Percentiles rank a stretch among this genome's conserved stretches.
Conservation (phyloP, 495 filamentous ascomycete genomes). For the Lasiosphaeria ovina region DNA sequence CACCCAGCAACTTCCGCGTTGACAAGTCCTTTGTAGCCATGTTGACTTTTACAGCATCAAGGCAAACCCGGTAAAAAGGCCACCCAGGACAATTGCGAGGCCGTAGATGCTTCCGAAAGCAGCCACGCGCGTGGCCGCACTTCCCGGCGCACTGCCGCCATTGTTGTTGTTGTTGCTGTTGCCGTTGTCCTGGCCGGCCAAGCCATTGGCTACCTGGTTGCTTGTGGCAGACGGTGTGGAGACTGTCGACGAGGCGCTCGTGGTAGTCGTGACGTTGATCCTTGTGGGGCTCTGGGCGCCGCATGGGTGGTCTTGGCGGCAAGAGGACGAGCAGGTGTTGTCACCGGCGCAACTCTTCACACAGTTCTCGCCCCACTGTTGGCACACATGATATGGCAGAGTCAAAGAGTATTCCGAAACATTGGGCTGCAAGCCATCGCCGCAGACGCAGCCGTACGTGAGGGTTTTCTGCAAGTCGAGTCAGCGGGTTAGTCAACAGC, state of each 20-base stretch:
- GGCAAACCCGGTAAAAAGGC: constrained; percentile 64
- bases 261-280: constrained; percentile 57
- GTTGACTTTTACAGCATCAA: constrained; percentile 49
- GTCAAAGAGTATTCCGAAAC: constrained; percentile 80
- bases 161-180: constrained; percentile 18
- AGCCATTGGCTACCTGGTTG: constrained; percentile 47
- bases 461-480: constrained; percentile 56
- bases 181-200: constrained; percentile 40
- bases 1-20: no score
- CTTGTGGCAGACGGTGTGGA: constrained; percentile 35
- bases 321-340: constrained; percentile 59
- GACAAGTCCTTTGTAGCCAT: no score
- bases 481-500: constrained; percentile 11
- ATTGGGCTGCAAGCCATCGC: constrained; percentile 69
- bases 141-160: constrained; percentile 19
- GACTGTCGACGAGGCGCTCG: constrained; percentile 41
- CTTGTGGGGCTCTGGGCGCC: constrained; percentile 69
- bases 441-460: constrained; percentile 71
- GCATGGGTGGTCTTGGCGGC: constrained; percentile 72
- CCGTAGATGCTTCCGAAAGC: constrained; percentile 60
- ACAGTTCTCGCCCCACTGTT: constrained; percentile 68
- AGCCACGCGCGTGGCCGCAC: constrained; percentile 33
- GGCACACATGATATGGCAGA: constrained; percentile 82
- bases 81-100: constrained; percentile 52
- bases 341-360: constrained; percentile 57